Conservation (phyloP, 116 monocot genomes). For the Phalaenopsis hybrid region DNA sequence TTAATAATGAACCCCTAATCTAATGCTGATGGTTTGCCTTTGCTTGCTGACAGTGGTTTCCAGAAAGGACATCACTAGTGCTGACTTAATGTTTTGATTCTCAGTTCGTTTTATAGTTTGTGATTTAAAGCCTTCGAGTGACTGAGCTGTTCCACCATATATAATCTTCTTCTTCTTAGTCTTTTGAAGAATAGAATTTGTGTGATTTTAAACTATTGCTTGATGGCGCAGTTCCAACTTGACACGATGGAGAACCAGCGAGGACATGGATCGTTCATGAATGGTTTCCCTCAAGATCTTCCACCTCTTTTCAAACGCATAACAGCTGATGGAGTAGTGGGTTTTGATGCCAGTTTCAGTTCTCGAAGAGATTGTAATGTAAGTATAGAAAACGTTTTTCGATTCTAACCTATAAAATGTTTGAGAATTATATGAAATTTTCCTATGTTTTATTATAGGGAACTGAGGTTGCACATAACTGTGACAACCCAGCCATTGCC, state of each 20-base stretch:
- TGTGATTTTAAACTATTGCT: not conserved
- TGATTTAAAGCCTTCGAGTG: not conserved
- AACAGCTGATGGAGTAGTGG: slow-evolving; percentile 9
- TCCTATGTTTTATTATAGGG: not conserved
- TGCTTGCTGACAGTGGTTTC: not conserved
- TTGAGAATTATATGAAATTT: not conserved
- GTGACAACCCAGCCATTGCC: not conserved
- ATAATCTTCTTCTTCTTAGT: not conserved
- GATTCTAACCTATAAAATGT: not conserved
- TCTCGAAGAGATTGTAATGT: not conserved
- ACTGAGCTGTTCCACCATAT: no score
- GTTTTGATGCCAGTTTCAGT: slow-evolving; percentile 16
- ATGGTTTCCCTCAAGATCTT: slow-evolving; percentile 7
- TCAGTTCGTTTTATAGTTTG: not conserved
- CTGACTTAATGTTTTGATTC: no score
- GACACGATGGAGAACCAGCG: slow-evolving; percentile 8
- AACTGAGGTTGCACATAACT: not conserved
- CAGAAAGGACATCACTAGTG: not conserved
- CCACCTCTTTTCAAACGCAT: slow-evolving; percentile 23
- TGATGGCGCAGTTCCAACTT: not conserved
- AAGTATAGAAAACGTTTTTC: not conserved
- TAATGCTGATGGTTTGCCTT: no score
- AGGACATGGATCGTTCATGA: not conserved
- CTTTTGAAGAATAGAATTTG: not conserved
- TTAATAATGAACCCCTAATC: no score